Conservation (phyloP, 306 rosid genomes). For the Lupinus albus region DNA sequence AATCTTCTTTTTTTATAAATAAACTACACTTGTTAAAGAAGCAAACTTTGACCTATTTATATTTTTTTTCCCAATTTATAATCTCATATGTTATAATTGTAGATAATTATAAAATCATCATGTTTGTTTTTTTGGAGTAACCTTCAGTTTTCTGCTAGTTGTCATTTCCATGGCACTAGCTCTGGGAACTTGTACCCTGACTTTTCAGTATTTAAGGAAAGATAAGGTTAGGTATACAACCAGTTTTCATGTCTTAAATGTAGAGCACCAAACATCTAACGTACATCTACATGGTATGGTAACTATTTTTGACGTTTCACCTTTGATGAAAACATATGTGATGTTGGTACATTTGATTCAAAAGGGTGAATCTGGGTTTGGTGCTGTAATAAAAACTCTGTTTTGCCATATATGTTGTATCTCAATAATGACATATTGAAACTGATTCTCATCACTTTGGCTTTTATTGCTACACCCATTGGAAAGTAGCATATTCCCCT, state of each 20-base stretch:
- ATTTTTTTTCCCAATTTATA: too few species aligned
- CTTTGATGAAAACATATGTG: conserved; percentile 30
- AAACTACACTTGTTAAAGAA: too few species aligned
- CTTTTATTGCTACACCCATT: conserved; percentile 41
- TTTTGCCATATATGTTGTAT: conserved; percentile 23
- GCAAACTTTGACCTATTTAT: too few species aligned
- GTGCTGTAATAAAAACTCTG: conserved; percentile 24
- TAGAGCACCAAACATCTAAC: conserved; percentile 25
- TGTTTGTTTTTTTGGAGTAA: neutral
- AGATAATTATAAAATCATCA: too few species aligned
- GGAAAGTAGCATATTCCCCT: conserved; percentile 40
- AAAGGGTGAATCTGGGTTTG: conserved; percentile 26
- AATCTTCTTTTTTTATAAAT: too few species aligned
- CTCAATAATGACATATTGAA: conserved; percentile 35
- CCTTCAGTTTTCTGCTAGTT: conserved; percentile 11
- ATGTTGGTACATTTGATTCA: conserved; percentile 40
- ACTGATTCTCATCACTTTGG: conserved; percentile 37
- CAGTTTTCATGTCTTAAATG: conserved; percentile 36
- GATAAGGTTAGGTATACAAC: conserved; percentile 41
- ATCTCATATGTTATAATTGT: too few species aligned
- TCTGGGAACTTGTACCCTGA: conserved; percentile 42
- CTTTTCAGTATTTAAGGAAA: conserved; percentile 39
- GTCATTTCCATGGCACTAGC: conserved; percentile 1
- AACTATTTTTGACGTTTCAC: conserved; percentile 44
- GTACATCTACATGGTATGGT: conserved; percentile 4